These are phyloP conservation scores for Rhizoctonia solani DNA, from an alignment of 1,284 basidiomycete genomes.

Conservation along the genomic window DNA sequence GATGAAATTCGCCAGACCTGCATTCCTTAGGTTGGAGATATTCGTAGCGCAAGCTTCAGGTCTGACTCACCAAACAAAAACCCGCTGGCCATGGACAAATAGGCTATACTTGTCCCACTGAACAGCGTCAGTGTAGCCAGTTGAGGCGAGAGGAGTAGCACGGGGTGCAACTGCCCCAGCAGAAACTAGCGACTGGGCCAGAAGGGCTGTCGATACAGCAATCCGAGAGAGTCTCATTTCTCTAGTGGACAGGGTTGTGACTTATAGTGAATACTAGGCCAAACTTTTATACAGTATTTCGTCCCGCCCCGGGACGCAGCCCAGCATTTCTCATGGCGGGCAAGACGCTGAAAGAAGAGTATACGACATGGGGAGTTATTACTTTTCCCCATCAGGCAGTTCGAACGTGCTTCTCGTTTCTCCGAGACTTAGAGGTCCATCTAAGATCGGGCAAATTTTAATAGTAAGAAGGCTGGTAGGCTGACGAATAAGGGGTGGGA, in stretches of 20 bases:
- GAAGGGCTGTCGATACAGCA: not conserved
- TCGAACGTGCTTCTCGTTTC: slow-evolving; percentile 29
- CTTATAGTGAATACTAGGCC: not conserved
- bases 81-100: slow-evolving; percentile 57
- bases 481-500: slow-evolving; percentile 5
- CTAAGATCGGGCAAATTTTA: slow-evolving; percentile 8
- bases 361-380: slow-evolving; percentile 2
- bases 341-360: slow-evolving; percentile 11
- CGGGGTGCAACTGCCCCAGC: not conserved
- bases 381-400: slow-evolving; percentile 29
- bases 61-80: slow-evolving; percentile 51
- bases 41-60: not conserved
- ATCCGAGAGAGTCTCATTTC: slow-evolving; percentile 15
- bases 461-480: not conserved
- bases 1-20: slow-evolving; percentile 72
- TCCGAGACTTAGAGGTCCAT: slow-evolving; percentile 4
- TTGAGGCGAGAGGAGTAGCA: slow-evolving; percentile 2
- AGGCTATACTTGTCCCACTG: slow-evolving; percentile 64
- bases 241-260: not conserved
- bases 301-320: not conserved
- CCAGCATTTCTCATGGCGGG: slow-evolving; percentile 11
- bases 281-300: slow-evolving; percentile 8
- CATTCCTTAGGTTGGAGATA: not conserved
- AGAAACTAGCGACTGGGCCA: not conserved
- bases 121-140: slow-evolving; percentile 43